Percentiles rank a stretch among this genome's conserved stretches.
Conservation (phyloP, 495 filamentous ascomycete genomes). For the Talaromyces thailandensis region DNA sequence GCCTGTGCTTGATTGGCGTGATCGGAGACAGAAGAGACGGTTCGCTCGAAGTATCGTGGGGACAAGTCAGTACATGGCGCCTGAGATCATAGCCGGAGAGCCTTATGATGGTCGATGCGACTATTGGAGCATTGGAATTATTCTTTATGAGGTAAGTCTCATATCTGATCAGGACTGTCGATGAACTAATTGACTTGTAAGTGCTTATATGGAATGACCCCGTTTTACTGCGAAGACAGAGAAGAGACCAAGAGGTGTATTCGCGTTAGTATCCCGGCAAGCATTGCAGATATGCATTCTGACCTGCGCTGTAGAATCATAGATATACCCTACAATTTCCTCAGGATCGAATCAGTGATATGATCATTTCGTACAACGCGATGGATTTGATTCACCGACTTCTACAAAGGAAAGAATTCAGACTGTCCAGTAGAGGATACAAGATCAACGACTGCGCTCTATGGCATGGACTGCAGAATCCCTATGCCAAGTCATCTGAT, state of each 20-base stretch:
- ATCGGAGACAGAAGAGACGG: slow-evolving; percentile 61
- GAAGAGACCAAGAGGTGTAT: slow-evolving; percentile 75
- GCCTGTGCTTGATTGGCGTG: slow-evolving; percentile 65
- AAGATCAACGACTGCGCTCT: slow-evolving; percentile 42
- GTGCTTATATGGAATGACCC: slow-evolving; percentile 86
- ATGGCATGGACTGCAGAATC: background rate
- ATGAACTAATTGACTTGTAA: slow-evolving; percentile 14
- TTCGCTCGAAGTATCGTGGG: slow-evolving; percentile 84
- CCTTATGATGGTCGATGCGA: slow-evolving; percentile 87
- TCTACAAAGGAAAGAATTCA: slow-evolving; percentile 65
- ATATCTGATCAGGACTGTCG: background rate
- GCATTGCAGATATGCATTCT: slow-evolving; percentile 5
- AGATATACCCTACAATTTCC: slow-evolving; percentile 53
- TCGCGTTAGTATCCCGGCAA: slow-evolving; percentile 41
- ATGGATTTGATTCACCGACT: slow-evolving; percentile 68
- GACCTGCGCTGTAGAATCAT: slow-evolving; percentile 35
- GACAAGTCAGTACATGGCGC: slow-evolving; percentile 96
- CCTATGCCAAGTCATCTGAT: slow-evolving; percentile 13
- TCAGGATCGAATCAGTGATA: slow-evolving; percentile 36
- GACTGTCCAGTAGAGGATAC: slow-evolving; percentile 69
- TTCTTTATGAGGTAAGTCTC: slow-evolving; percentile 66
- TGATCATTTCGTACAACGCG: slow-evolving; percentile 48
- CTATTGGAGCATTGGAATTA: slow-evolving; percentile 93
- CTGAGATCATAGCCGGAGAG: slow-evolving; percentile 78
- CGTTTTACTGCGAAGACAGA: slow-evolving; percentile 76